These are phyloP conservation scores for Podosphaera leucotricha DNA, from an alignment of 2,329 filamentous ascomycete species.

Conservation along the genomic window DNA sequence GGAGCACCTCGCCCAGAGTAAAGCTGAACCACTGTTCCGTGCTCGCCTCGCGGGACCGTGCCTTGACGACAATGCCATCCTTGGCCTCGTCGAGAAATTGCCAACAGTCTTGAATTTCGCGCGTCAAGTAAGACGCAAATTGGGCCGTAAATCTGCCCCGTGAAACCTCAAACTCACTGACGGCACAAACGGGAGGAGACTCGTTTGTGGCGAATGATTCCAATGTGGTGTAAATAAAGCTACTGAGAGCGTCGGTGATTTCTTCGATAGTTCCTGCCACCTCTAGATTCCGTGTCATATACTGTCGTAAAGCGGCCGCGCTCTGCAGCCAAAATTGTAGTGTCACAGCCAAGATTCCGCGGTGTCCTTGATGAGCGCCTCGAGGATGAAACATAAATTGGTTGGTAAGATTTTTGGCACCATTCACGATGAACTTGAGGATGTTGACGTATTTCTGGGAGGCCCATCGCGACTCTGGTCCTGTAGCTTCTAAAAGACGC, in stretches of 20 bases:
- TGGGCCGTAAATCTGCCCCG: slow-evolving; percentile 1
- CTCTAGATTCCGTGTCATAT: slow-evolving; percentile 2
- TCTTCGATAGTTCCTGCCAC: slow-evolving; percentile 1
- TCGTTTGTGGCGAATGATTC: slow-evolving; percentile 1
- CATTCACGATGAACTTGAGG: slow-evolving; percentile 10
- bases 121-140: slow-evolving; percentile 1
- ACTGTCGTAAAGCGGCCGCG: slow-evolving; percentile 5
- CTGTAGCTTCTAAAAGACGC: slow-evolving; percentile 2
- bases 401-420: slow-evolving; percentile 1
- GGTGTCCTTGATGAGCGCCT: slow-evolving; percentile 4
- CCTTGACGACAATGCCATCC: slow-evolving; percentile 2
- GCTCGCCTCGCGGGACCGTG: slow-evolving; percentile 2
- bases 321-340: slow-evolving; percentile 11
- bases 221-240: slow-evolving; percentile 3
- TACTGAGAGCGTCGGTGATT: slow-evolving; percentile 5
- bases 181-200: too few relatives aligned
- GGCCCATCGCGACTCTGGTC: slow-evolving; percentile 1
- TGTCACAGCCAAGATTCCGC: slow-evolving; percentile 6
- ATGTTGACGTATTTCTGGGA: slow-evolving; percentile 7
- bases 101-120: slow-evolving; percentile 4
- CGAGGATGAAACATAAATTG: not conserved
- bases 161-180: not conserved
- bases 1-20: not conserved
- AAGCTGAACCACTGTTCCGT: not conserved
- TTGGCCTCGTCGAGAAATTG: slow-evolving; percentile 2